phyloP scores from a whole-genome alignment of 2,329 filamentous ascomycete species.

The Bertia moriformis region DNA sequence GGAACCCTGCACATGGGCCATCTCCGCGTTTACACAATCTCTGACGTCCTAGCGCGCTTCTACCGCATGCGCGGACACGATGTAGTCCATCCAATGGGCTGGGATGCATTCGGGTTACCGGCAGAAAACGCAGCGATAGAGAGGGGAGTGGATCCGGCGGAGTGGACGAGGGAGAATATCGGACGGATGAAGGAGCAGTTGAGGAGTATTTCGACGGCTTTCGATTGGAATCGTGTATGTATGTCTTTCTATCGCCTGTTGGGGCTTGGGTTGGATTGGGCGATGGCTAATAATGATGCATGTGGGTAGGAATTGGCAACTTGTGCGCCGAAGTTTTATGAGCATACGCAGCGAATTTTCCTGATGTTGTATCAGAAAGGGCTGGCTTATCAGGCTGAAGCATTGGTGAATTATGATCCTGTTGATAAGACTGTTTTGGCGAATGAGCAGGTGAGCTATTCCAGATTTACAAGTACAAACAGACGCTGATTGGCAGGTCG shows the following conservation, averaged over 20 bases:
- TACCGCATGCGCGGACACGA: slow-evolving; percentile 46
- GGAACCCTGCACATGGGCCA: slow-evolving; percentile 52
- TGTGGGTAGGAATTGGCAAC: slow-evolving; percentile 50
- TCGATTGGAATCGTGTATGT: slow-evolving; percentile 49
- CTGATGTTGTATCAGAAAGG: slow-evolving; percentile 40
- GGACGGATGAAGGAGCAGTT: slow-evolving; percentile 48
- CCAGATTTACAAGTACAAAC: too few relatives aligned
- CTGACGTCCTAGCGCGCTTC: slow-evolving; percentile 47
- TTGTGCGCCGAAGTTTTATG: slow-evolving; percentile 49
- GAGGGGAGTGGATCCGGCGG: slow-evolving; percentile 41
- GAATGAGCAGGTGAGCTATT: slow-evolving; percentile 36
- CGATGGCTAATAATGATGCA: too few relatives aligned
- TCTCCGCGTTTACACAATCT: slow-evolving; percentile 52
- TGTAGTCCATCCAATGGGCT: slow-evolving; percentile 52
- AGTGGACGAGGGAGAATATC: slow-evolving; percentile 50
- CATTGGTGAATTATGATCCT: slow-evolving; percentile 52
- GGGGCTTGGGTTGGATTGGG: slow-evolving; percentile 3
- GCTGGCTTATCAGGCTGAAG: slow-evolving; percentile 49
- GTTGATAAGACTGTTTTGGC: slow-evolving; percentile 52
- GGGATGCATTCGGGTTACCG: slow-evolving; percentile 55
- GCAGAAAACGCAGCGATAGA: slow-evolving; percentile 57
- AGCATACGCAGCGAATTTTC: slow-evolving; percentile 51
- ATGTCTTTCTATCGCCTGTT: too few relatives aligned
- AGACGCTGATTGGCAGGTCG: slow-evolving; percentile 28
- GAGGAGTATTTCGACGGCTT: slow-evolving; percentile 39